Evolutionary conservation across 2,329 filamentous ascomycete species (phyloP), one percentile per base, ranked within the genome.

Genomic region (Colletotrichum nymphaeae): DNA sequence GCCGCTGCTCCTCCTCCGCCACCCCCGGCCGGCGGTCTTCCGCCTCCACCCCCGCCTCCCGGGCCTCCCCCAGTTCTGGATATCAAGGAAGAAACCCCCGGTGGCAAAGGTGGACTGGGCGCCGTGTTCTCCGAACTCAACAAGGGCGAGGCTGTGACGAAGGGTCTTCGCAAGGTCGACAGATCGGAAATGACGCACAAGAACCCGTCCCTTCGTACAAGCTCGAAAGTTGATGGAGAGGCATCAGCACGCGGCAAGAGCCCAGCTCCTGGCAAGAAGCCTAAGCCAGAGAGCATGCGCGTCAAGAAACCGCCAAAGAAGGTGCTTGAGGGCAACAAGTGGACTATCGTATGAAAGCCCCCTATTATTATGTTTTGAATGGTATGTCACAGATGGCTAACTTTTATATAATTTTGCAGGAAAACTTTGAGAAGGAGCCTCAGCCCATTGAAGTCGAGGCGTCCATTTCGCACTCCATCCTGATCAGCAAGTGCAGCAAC

Each of bases 171-270:
- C 77, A 99, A 98, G 87, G 97, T 99, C 63, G 96, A 98, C 85
- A 93, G 93, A 80, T 97, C 94, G 67, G 89, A 98, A 83, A 98
- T 98, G 96, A 99, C 97, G 73, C 97, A 99, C 85, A 98, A 98
- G 87, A 99, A 99, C 84, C 97, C 97, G 16, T 91, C 92, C 11
- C 87, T 99, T 71, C 92, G 97, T 75, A 90, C 94, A 28, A 87
- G 87, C 74, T 93, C 94, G 14, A 89, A 90, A 2, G 94, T 96
- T 32, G 89, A 88, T 26, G 88, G 87, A 73, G 86, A 86, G 53
- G 82, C 84, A 14, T 87, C 88, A 7, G 80, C 85, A 28, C 89
- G 94, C 62, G 91, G 90, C 69, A 97, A 97, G 88, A 97, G 94
- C 76, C 95, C 95, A 2, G 93, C 94, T 22, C 97, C 97, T 1